phyloP scores from a whole-genome alignment of 306 rosid genomes.

The Citrullus mucosospermus region DNA sequence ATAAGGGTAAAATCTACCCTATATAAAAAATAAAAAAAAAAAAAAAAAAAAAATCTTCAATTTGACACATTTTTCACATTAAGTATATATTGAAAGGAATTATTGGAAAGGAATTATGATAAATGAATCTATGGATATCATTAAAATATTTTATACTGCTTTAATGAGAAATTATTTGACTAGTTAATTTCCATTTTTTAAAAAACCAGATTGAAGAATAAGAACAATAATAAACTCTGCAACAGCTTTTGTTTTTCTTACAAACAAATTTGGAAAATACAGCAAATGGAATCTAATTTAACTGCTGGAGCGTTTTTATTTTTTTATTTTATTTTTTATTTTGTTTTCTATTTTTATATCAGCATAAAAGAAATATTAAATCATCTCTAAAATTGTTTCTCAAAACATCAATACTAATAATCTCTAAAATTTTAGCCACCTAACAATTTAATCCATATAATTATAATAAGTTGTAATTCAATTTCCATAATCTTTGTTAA shows the following conservation, averaged over 20 bases:
- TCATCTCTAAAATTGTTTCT: background rate
- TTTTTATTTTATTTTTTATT: background rate
- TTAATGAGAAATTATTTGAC: no score
- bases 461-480: no score
- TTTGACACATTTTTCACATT: no score
- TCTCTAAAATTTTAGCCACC: background rate
- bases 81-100: no score
- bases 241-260: background rate
- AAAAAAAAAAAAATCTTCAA: no score
- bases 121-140: no score
- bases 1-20: no score
- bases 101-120: no score
- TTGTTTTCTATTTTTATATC: background rate
- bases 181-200: background rate
- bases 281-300: background rate
- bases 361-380: background rate
- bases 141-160: no score
- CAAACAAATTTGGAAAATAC: background rate
- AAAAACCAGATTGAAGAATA: background rate
- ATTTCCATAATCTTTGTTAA: background rate
- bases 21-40: no score
- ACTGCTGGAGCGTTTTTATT: background rate
- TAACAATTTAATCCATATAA: background rate
- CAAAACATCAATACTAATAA: no score
- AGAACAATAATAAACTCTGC: background rate